Evolutionary conservation across 1,284 basidiomycete genomes (phyloP).

Genomic region (Rhodotorula sp.): DNA sequence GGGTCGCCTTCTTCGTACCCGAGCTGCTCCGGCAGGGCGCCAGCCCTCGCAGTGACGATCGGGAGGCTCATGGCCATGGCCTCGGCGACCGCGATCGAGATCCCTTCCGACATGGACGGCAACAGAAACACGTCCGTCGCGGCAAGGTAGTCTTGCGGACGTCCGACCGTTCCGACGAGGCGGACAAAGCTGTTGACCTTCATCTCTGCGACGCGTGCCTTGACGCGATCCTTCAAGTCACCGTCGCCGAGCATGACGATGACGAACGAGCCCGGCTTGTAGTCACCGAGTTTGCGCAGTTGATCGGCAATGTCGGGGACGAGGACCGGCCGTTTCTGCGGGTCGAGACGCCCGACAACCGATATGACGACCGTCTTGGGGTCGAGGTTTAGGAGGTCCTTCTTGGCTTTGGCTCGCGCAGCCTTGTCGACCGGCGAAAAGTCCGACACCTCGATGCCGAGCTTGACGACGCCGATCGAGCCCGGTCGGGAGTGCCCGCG

Average conservation of each 20-base stretch:
- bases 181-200: constrained; percentile 16
- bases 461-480: constrained; percentile 43
- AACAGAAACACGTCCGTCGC: constrained; percentile 28
- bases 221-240: constrained; percentile 15
- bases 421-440: constrained; percentile 10
- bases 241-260: constrained; percentile 34
- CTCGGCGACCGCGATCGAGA: constrained; percentile 23
- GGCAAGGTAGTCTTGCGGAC: constrained; percentile 22
- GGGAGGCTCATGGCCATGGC: constrained; percentile 28
- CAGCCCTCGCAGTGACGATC: constrained; percentile 18
- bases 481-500: constrained; percentile 28
- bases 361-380: constrained; percentile 21
- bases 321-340: constrained; percentile 21
- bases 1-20: constrained; percentile 6
- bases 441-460: constrained; percentile 36
- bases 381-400: constrained; percentile 12
- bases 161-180: constrained; percentile 21
- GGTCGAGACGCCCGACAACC: constrained; percentile 22
- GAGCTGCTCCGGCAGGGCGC: constrained; percentile 22
- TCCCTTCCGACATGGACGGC: constrained; percentile 17
- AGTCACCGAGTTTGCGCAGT: constrained; percentile 12
- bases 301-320: constrained; percentile 28
- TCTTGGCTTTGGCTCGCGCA: constrained; percentile 14
- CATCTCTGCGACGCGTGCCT: constrained; percentile 1
- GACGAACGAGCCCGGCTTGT: constrained; percentile 18